Evolutionary conservation across 2,329 filamentous ascomycete genomes (phyloP), one percentile per base, ranked within the genome.

Genomic region (Penicillium sp.): DNA sequence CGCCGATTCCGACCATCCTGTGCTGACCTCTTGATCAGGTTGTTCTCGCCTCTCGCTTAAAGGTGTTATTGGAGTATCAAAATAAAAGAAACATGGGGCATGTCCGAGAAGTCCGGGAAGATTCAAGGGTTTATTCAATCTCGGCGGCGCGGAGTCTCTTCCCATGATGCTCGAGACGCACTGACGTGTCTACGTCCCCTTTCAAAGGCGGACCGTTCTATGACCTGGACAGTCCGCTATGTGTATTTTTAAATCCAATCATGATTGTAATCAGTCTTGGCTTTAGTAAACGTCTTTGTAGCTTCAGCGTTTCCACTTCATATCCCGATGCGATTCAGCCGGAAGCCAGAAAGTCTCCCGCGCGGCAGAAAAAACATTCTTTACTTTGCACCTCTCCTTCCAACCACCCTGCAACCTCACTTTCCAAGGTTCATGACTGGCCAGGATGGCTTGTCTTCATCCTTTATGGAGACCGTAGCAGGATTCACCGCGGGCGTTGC

Each of bases 401-500:
- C 8, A 20, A 37, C 18, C 33, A 37, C 33, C 18, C 18, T 37
- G 9, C 18, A 37, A 37, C 15, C 8, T 20, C 33, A 37, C 8
- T 37, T 37, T 20, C 9, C 9, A 20, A 52, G 56, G 61, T 72
- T 66, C 68, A 75, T 75, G 71, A 71, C 69, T 62, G 63, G 65
- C 54, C 67, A 70, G 56, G 70, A 81, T 69, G 81, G 79, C 72
- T 76, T 87, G 66, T 86, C 87, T 65, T 83, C 88, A 72, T 89
- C 87, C 62, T 72, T 88, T 66, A 81, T 96, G 72, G 93, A 97
- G 80, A 86, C 87, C 65, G 78, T 91, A 68, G 89, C 93, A 54
- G 93, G 93, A 61, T 86, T 98, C 71, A 87, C 86, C 57, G 93
- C 93, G 52, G 93, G 93, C 54, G 80, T 89, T 49, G 80, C 90